phyloP scores from a whole-genome alignment of 805 yeast genomes.

The Myxozyma vanderwaltii region DNA sequence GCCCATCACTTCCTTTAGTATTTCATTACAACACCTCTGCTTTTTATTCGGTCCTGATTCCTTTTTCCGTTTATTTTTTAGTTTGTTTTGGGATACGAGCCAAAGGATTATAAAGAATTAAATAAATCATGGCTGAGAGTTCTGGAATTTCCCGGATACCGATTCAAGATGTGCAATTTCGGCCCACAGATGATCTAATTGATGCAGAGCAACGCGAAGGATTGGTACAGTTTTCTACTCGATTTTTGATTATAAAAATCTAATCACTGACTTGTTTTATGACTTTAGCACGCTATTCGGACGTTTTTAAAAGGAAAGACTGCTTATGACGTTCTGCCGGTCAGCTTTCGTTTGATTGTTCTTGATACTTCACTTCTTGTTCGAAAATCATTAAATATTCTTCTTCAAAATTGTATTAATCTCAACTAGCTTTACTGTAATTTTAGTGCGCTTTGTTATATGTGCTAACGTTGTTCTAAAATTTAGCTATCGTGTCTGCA shows the following conservation, averaged over 20 bases:
- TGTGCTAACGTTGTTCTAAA: no score
- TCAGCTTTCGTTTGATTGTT: constrained; percentile 87
- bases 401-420: constrained; percentile 68
- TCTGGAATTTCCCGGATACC: constrained; percentile 12
- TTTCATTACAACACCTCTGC: not conserved
- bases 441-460: no score
- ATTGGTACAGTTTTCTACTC: constrained; percentile 17
- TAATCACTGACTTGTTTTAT: not conserved
- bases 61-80: not conserved
- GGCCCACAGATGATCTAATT: constrained; percentile 22
- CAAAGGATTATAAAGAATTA: not conserved
- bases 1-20: not conserved
- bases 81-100: not conserved
- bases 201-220: constrained; percentile 32
- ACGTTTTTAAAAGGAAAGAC: constrained; percentile 84
- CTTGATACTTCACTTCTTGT: constrained; percentile 88
- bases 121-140: not conserved
- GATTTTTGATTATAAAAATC: not conserved
- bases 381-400: constrained; percentile 84
- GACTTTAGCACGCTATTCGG: constrained; percentile 63
- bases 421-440: not conserved
- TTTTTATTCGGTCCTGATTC: no score
- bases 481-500: constrained; percentile 77
- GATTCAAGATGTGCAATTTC: constrained; percentile 23
- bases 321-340: constrained; percentile 95